These are phyloP conservation scores for Fusarium denticulatum DNA, from an alignment of 2,329 filamentous ascomycete genomes.

Conservation along the genomic window DNA sequence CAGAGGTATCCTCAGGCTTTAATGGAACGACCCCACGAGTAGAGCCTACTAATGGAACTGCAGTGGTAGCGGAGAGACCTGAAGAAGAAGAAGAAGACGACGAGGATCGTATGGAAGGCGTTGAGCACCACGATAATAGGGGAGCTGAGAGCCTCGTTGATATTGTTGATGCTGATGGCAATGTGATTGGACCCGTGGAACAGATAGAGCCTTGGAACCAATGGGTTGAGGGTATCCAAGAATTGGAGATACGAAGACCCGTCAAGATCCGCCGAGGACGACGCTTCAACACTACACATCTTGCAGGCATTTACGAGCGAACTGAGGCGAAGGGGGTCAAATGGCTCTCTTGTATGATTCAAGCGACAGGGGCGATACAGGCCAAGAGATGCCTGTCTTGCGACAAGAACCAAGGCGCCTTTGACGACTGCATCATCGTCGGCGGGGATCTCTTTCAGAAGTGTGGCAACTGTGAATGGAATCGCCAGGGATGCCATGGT, in stretches of 20 bases:
- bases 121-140: constrained; percentile 24
- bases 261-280: constrained; percentile 55
- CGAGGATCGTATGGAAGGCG: constrained; percentile 33
- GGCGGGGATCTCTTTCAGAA: constrained; percentile 55
- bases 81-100: constrained; percentile 3
- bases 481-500: constrained; percentile 51
- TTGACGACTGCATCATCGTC: constrained; percentile 57
- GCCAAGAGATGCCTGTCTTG: constrained; percentile 54
- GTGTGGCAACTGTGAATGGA: constrained; percentile 64
- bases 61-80: background rate
- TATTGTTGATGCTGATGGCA: constrained; percentile 52
- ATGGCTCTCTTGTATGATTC: constrained; percentile 61
- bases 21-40: constrained; percentile 19
- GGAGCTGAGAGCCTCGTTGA: constrained; percentile 44
- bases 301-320: constrained; percentile 54
- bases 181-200: constrained; percentile 51
- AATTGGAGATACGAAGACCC: constrained; percentile 50
- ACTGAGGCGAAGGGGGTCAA: constrained; percentile 55
- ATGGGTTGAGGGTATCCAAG: constrained; percentile 52
- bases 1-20: constrained; percentile 3
- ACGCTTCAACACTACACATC: constrained; percentile 52
- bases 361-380: constrained; percentile 58
- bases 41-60: background rate
- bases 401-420: constrained; percentile 55
- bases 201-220: constrained; percentile 52